A percentile compares a stretch with the other conserved stretches of the same genome.
These are phyloP conservation scores for Cymbidium sinense DNA, from an alignment of 106 monocot genomes.

Conservation along the genomic window DNA sequence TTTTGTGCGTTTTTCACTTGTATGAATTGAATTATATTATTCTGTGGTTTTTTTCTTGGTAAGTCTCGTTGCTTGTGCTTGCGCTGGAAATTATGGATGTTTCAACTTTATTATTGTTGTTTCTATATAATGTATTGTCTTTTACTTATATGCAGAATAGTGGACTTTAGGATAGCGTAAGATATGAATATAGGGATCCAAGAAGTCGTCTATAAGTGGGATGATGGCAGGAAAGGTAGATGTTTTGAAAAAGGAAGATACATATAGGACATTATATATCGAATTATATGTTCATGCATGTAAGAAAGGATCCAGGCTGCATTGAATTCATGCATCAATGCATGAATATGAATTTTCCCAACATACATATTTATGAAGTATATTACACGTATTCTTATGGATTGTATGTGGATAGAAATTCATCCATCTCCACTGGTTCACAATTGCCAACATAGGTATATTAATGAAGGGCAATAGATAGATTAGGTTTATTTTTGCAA, in stretches of 20 bases:
- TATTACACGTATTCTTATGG: background rate
- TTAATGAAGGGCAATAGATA: too few relatives aligned
- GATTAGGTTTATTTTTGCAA: too few relatives aligned
- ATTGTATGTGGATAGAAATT: background rate
- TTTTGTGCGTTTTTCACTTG: background rate
- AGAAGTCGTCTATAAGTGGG: too few relatives aligned
- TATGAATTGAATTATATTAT: background rate
- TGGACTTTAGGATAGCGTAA: background rate
- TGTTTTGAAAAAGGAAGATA: background rate
- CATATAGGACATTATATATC: background rate
- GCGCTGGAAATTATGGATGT: background rate
- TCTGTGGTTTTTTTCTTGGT: background rate
- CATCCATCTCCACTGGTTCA: background rate
- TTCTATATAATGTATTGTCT: constrained; percentile 1
- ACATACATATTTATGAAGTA: background rate
- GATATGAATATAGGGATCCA: background rate
- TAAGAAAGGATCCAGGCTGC: background rate
- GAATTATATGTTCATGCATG: background rate
- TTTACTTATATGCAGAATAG: background rate
- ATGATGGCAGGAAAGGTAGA: background rate
- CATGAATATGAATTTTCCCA: background rate
- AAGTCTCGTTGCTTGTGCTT: background rate
- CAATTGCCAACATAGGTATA: background rate
- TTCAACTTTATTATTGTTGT: background rate
- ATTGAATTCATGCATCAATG: background rate